Evolutionary conservation across 1,284 basidiomycete species (phyloP).

Genomic region (Mycena sp.): DNA sequence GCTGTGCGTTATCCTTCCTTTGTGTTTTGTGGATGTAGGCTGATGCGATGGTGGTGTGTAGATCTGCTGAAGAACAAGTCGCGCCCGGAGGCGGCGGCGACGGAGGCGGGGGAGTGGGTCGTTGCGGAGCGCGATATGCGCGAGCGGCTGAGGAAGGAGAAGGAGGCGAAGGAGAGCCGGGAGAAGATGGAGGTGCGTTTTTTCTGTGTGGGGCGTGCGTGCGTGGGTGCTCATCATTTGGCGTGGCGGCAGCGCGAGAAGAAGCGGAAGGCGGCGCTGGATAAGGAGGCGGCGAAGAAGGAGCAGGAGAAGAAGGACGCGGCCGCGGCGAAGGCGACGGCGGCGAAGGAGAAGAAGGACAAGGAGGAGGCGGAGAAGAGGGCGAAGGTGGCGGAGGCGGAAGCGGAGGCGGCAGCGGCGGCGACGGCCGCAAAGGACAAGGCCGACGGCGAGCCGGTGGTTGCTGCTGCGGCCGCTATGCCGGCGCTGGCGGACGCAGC

Average conservation of each 20-base stretch:
- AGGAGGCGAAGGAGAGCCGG: conserved; percentile 67
- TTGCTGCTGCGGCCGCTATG: neutral
- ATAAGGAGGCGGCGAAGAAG: conserved; percentile 61
- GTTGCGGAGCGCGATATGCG: conserved; percentile 73
- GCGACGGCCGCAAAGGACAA: neutral
- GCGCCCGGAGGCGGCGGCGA: conserved; percentile 75
- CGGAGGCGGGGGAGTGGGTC: conserved; percentile 74
- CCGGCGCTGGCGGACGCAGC: neutral
- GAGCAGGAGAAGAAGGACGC: conserved; percentile 56
- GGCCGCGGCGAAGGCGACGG: conserved; percentile 53
- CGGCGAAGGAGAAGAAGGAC: conserved; percentile 46
- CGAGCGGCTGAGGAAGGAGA: conserved; percentile 74
- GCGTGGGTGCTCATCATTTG: conserved; percentile 7
- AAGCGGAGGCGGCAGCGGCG: neutral
- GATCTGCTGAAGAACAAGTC: conserved; percentile 85
- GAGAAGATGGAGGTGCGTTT: conserved; percentile 66
- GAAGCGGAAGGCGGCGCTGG: conserved; percentile 57
- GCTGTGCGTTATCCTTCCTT: conserved; percentile 63
- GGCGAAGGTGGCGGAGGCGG: conserved; percentile 48
- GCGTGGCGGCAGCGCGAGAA: conserved; percentile 75
- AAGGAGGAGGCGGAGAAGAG: conserved; percentile 49
- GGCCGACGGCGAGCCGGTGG: too few relatives aligned
- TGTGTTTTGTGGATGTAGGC: neutral
- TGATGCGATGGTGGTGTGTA: conserved; percentile 39
- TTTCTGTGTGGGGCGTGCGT: conserved; percentile 9